Percentiles rank a stretch among this genome's conserved stretches.
Evolutionary conservation across 169 alveolate species (phyloP).

Genomic region (Eimeria tenella): DNA sequence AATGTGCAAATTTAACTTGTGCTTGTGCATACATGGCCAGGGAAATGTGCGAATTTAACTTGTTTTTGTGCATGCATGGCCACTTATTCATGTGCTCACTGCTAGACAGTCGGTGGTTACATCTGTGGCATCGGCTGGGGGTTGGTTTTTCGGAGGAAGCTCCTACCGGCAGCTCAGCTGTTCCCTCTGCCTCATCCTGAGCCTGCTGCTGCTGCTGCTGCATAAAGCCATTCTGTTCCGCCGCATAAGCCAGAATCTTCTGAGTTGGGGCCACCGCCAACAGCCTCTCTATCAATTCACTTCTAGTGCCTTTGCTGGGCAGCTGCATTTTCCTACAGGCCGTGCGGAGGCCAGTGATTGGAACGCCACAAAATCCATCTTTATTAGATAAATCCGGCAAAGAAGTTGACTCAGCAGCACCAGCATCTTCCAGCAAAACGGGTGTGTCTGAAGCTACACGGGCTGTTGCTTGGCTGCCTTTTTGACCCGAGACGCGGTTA

Average conservation of each 20-base stretch:
- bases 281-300: slow-evolving; percentile 5
- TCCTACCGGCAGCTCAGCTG: background rate
- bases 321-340: slow-evolving; percentile 49
- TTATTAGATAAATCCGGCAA: background rate
- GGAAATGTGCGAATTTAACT: background rate
- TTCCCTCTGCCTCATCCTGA: background rate
- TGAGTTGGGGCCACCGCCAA: background rate
- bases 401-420: background rate
- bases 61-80: background rate
- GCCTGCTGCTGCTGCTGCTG: background rate
- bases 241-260: background rate
- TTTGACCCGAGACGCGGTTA: background rate
- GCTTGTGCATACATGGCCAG: background rate
- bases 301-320: slow-evolving; percentile 61
- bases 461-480: background rate
- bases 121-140: background rate
- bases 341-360: slow-evolving; percentile 23
- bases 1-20: no score
- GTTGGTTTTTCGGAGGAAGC: background rate
- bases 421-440: background rate
- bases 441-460: background rate
- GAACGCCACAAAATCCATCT: background rate
- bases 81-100: background rate
- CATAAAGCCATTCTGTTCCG: background rate
- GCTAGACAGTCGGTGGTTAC: background rate